These are phyloP conservation scores for Suhomyces guaymorum DNA, from an alignment of 1,139 yeast genomes.

Conservation along the genomic window DNA sequence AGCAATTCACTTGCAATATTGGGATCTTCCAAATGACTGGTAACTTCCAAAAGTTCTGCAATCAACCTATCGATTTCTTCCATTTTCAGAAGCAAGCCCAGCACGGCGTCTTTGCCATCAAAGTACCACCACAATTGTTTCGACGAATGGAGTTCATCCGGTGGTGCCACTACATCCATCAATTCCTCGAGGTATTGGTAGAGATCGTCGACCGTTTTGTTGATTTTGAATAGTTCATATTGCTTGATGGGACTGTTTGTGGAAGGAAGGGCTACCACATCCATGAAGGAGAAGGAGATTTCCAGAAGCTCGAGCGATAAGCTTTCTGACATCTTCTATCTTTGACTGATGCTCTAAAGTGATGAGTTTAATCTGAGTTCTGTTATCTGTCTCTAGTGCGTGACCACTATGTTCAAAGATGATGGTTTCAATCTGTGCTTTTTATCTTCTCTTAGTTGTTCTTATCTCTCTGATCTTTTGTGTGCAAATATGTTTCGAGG, in stretches of 20 bases:
- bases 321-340: conserved; percentile 7
- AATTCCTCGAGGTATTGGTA: conserved; percentile 27
- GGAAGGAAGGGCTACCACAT: conserved; percentile 27
- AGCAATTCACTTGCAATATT: conserved; percentile 16
- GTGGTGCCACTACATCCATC: conserved; percentile 8
- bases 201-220: conserved; percentile 35
- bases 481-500: too few relatives aligned
- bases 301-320: conserved; percentile 7
- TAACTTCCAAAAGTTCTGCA: conserved; percentile 36
- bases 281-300: conserved; percentile 31
- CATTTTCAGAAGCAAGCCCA: conserved; percentile 38
- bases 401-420: too few relatives aligned
- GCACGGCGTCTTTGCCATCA: conserved; percentile 48
- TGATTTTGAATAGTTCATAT: conserved; percentile 34
- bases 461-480: too few relatives aligned
- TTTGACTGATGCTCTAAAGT: too few relatives aligned
- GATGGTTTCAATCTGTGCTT: too few relatives aligned
- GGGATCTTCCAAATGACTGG: conserved; percentile 32
- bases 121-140: conserved; percentile 43
- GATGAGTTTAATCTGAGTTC: too few relatives aligned
- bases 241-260: conserved; percentile 23
- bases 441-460: too few relatives aligned
- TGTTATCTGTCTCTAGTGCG: too few relatives aligned
- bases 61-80: conserved; percentile 50
- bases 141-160: conserved; percentile 7